Evolutionary conservation across 1,284 basidiomycete species (phyloP), one percentile per base, ranked within the genome.

Genomic region (Ustilago trichophora): DNA sequence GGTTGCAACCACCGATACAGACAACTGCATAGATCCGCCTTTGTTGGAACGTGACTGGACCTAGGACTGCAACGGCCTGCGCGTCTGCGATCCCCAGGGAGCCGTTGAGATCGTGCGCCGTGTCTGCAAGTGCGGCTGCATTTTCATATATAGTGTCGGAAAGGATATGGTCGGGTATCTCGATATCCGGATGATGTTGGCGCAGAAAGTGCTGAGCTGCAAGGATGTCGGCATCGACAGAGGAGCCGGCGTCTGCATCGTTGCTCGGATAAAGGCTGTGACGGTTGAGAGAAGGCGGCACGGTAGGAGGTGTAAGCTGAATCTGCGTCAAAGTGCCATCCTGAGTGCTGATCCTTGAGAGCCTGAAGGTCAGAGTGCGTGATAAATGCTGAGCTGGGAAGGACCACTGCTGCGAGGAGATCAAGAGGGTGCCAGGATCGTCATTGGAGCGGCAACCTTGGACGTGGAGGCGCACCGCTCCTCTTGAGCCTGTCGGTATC

Each of bases 221-320:
- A n/a, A 62, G 21, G 16, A 62, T 57, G 50, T 53, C 54, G 36
- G 58, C 58, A 33, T 68, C 65, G 37, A 59, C 31, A 22, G 60
- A 64, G 19, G 58, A 54, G 31, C 49, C 35, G 22, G 52, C 44
- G 26, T 50, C 53, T 1, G 40, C 35, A 11, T 18, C 32, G 8
- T 26, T 8, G 8, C n/a, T 26, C 4, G 50, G 45, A 40, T 42
- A 60, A 3, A 68, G 54, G 19, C 53, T 41, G 29, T 46, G 50
- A 7, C 15, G 32, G n/a, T 37, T 16, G 1, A n/a, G 5, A 27
- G 42, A n/a, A 11, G 25, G 9, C 5, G 42, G 27, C 2, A 50
- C 22, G 2, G 58, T 58, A 4, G 54, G 33, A 19, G 58, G 42
- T 6, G 50, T 47, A 24, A 63, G 58, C 35, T 43, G 43, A 24